These are phyloP conservation scores for Trichosporon ovoides DNA, from an alignment of 1,284 basidiomycete species.

Conservation along the genomic window DNA sequence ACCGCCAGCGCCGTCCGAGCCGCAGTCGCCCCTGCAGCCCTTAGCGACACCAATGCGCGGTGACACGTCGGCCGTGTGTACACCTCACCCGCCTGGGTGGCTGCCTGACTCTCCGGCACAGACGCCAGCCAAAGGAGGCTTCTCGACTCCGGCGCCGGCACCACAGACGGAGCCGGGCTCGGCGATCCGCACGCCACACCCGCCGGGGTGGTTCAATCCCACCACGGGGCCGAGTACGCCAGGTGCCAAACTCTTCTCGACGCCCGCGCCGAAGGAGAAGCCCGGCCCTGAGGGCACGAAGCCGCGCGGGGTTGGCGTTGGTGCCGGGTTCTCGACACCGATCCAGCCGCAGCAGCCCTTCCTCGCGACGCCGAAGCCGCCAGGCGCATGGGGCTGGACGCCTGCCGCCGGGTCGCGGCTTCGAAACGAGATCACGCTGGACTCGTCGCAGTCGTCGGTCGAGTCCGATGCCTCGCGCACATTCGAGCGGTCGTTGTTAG, in stretches of 20 bases:
- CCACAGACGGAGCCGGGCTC: neutral
- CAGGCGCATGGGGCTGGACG: constrained; percentile 4
- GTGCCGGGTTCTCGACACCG: constrained; percentile 8
- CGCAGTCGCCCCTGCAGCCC: neutral
- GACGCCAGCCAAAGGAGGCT: neutral
- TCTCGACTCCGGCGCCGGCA: neutral
- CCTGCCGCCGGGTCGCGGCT: constrained; percentile 4
- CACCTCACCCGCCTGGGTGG: neutral
- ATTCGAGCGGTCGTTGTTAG: constrained; percentile 7
- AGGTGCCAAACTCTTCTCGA: neutral
- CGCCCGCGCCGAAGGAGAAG: neutral
- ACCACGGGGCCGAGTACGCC: neutral
- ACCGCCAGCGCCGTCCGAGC: neutral
- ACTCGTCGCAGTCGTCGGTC: constrained; percentile 16
- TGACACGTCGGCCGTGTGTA: neutral
- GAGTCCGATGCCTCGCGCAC: constrained; percentile 1
- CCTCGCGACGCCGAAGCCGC: constrained; percentile 6
- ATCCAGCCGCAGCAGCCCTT: constrained; percentile 4
- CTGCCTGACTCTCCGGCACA: neutral
- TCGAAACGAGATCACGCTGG: constrained; percentile 18
- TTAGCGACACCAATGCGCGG: neutral
- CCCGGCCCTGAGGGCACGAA: neutral
- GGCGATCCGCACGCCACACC: constrained; percentile 6
- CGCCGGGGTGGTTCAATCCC: neutral
- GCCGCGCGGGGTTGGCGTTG: neutral